Conservation (phyloP, 2,329 filamentous ascomycete species). For the Tolypocladium guangdongense region DNA sequence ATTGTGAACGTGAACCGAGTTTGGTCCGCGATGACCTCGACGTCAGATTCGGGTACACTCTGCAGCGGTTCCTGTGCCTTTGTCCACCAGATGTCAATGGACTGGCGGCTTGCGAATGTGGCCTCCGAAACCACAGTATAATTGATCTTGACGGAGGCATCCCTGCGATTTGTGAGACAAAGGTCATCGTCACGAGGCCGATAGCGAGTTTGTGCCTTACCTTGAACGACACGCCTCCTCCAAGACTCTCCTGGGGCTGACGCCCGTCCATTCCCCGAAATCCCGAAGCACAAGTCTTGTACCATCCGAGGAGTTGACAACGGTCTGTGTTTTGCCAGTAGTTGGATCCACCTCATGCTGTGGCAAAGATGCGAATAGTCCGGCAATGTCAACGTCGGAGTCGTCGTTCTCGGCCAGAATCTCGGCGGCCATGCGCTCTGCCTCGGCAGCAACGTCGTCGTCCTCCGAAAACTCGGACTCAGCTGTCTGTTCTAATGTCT, state of each 20-base stretch:
- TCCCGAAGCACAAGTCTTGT: slow-evolving; percentile 57
- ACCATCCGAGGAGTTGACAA: slow-evolving; percentile 41
- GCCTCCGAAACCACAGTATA: slow-evolving; percentile 63
- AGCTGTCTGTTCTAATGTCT: slow-evolving; percentile 15
- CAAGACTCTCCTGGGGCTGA: slow-evolving; percentile 64
- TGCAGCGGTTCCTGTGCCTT: slow-evolving; percentile 51
- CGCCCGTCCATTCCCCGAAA: slow-evolving; percentile 73
- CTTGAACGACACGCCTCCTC: slow-evolving; percentile 82
- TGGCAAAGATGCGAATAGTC: slow-evolving; percentile 49
- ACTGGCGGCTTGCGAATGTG: slow-evolving; percentile 65
- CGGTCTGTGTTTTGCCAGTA: slow-evolving; percentile 47
- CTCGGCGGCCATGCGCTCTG: slow-evolving; percentile 46
- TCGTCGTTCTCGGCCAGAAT: slow-evolving; percentile 41
- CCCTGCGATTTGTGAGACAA: slow-evolving; percentile 34
- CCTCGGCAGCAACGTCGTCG: slow-evolving; percentile 40
- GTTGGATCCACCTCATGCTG: slow-evolving; percentile 46
- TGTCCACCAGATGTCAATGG: slow-evolving; percentile 66
- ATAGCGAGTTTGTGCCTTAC: slow-evolving; percentile 27
- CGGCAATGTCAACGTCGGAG: slow-evolving; percentile 39
- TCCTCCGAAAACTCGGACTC: slow-evolving; percentile 13
- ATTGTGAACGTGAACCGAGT: slow-evolving; percentile 60
- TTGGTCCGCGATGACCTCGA: slow-evolving; percentile 35
- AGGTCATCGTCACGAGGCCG: slow-evolving; percentile 2
- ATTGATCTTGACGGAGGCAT: slow-evolving; percentile 54
- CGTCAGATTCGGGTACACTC: slow-evolving; percentile 20